phyloP scores from a whole-genome alignment of 2,329 filamentous ascomycete genomes.

The Truncatella angustata region DNA sequence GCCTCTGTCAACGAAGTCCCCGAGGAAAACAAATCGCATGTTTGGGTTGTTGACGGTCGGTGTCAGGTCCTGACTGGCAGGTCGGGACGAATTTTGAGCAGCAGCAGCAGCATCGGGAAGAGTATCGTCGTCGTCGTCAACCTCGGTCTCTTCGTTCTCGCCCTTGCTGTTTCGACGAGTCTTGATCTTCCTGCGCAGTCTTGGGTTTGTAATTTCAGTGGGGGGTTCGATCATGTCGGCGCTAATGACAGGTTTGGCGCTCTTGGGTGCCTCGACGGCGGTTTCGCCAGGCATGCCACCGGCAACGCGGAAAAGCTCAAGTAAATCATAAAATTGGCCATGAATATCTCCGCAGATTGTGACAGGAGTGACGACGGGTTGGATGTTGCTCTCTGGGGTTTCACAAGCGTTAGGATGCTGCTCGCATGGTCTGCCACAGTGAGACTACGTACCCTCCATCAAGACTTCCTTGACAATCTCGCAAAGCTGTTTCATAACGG shows the following conservation, averaged over 20 bases:
- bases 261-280: conserved; percentile 65
- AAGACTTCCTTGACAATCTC: conserved; percentile 98
- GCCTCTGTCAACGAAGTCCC: conserved; percentile 95
- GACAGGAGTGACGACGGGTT: conserved; percentile 94
- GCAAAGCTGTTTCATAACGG: conserved; percentile 97
- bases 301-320: conserved; percentile 94
- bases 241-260: conserved; percentile 72
- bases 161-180: conserved; percentile 50
- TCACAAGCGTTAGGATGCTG: too few species aligned
- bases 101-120: conserved; percentile 16
- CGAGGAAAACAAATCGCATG: conserved; percentile 61
- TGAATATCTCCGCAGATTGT: conserved; percentile 98
- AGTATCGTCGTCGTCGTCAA: conserved; percentile 41
- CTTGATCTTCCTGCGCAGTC: conserved; percentile 81
- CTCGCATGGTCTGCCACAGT: too few species aligned
- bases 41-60: conserved; percentile 36
- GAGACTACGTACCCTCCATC: conserved; percentile 79
- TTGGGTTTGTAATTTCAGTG: conserved; percentile 82
- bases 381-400: conserved; percentile 91
- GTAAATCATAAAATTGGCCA: conserved; percentile 96
- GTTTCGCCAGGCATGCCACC: conserved; percentile 93
- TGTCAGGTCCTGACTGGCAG: conserved; percentile 23
- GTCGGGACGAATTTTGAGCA: conserved; percentile 19
- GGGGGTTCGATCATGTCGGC: conserved; percentile 93
- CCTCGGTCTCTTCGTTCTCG: conserved; percentile 45